Conservation (phyloP, 352 stramenopile genomes). For the Phytopythium delawarense region DNA sequence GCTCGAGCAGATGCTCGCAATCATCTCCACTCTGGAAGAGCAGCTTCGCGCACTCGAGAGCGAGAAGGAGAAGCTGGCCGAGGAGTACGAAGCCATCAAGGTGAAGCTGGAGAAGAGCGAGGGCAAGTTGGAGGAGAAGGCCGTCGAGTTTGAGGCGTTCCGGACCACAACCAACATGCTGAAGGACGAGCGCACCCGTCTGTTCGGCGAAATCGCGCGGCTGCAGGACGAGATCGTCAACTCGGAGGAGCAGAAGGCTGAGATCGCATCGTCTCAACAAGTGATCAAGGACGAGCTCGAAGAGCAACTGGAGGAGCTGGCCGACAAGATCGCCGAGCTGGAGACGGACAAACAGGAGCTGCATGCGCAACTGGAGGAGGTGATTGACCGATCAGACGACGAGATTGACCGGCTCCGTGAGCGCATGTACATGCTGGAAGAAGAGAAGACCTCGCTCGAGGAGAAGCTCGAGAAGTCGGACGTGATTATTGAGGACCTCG, state of each 20-base stretch:
- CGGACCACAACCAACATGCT: constrained; percentile 57
- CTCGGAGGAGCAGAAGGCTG: constrained; percentile 37
- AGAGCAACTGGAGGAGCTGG: constrained; percentile 51
- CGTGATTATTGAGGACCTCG: constrained; percentile 22
- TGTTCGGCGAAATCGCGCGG: constrained; percentile 52
- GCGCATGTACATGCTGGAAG: constrained; percentile 39
- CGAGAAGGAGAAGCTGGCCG: constrained; percentile 40
- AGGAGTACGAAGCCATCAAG: constrained; percentile 41
- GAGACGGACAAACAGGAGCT: constrained; percentile 52
- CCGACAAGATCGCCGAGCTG: constrained; percentile 55
- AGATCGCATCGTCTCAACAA: constrained; percentile 40
- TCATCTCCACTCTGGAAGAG: constrained; percentile 48
- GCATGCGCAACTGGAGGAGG: constrained; percentile 28
- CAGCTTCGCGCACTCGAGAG: constrained; percentile 36
- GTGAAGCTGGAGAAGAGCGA: constrained; percentile 43
- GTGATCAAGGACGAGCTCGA: constrained; percentile 47
- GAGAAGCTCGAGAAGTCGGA: constrained; percentile 36
- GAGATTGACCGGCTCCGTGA: constrained; percentile 45
- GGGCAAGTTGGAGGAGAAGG: constrained; percentile 55
- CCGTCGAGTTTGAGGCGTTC: constrained; percentile 57
- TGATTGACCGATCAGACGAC: constrained; percentile 33
- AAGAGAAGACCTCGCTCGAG: constrained; percentile 35
- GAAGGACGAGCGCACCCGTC: constrained; percentile 47
- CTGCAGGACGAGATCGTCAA: constrained; percentile 45
- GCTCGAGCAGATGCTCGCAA: constrained; percentile 46